Conservation (phyloP, 176 grass and related monocot genomes). For the Aegilops speltoides region DNA sequence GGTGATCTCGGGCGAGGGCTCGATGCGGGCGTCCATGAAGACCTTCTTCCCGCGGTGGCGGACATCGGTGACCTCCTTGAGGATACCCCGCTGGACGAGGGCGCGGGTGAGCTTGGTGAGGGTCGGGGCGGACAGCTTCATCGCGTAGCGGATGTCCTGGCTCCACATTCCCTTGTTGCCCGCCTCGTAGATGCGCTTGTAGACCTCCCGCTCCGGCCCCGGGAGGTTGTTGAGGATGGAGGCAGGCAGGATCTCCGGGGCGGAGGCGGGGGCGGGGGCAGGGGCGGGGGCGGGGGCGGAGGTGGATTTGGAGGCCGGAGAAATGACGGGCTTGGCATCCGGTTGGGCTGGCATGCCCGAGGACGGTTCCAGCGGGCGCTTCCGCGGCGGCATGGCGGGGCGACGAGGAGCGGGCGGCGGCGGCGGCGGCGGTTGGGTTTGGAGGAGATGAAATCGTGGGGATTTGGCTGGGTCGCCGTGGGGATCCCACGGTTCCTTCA, state of each 20-base stretch:
- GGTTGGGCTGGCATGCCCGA: neutral
- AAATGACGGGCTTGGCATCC: neutral
- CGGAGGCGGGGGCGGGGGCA: neutral
- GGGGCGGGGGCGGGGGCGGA: neutral
- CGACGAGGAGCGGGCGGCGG: neutral
- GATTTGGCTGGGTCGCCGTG: neutral
- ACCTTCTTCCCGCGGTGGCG: constrained; percentile 52
- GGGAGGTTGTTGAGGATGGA: constrained; percentile 11
- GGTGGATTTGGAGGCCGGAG: neutral
- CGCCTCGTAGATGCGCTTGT: constrained; percentile 34
- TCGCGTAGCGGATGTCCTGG: constrained; percentile 17
- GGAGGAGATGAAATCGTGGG: neutral
- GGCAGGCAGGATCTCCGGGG: neutral
- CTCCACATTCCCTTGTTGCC: constrained; percentile 57
- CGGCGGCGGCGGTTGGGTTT: neutral
- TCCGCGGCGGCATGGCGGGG: constrained; percentile 53
- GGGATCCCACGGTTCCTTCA: neutral
- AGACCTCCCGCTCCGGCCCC: constrained; percentile 29
- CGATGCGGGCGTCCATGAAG: constrained; percentile 60
- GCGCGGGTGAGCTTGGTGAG: constrained; percentile 15
- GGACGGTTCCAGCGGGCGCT: constrained; percentile 32
- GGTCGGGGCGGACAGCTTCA: neutral
- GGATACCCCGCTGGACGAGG: constrained; percentile 18
- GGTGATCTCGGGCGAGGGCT: constrained; percentile 55
- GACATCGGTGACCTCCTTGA: constrained; percentile 53